Base-by-base conservation (phyloP, 225 moss, liverwort and hornwort genomes). In the Lunularia cruciata region DNA sequence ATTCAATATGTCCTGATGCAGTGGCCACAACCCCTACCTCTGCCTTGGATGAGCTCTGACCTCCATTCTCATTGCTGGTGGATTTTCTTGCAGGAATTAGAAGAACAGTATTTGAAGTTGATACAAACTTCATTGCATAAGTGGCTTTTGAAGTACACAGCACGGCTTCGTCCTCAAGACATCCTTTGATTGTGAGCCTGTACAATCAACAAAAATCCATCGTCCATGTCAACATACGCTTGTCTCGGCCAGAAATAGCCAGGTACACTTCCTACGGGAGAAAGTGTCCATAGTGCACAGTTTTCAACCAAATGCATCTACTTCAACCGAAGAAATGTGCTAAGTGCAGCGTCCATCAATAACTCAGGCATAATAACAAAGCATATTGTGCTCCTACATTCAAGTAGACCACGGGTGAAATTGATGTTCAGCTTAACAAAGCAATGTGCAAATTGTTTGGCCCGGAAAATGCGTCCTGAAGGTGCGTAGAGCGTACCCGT, bases 61-160 rank as follows among this genome's bases (percentile, higher is more conserved):
- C 15, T 38, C 67, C 59, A 46, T 35, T 16, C 25, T 65, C 12
- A 40, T n/a, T 10, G 11, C 35, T 32, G 6, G 43, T 31, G 26
- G 26, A 43, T 28, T 69, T 73, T 47, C 53, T 59, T 26, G 96
- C 87, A 47, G 91, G 83, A 54, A 98, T 77, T 57, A 98, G 88
- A 38, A 93, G 83, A 33, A 98, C 89, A 5, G 93, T 91, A 68
- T 98, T 98, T 43, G 96, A 98, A 36, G 93, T 98, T 46, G 90
- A 93, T 42, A 96, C 96, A 66, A 86, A 91, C 79, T 98, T 98
- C 65, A 98, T 75, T 18, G 93, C 89, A 63, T 83, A 98, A 7
- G 96, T 91, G 62, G 87, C 86, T 31, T 80, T 80, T 55, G 87
- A 85, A 26, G 90, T 93, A 65, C 96, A 93, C 26, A 98, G 72